These are phyloP conservation scores for Euphorbia corollata DNA, from an alignment of 441 rosid species.

Conservation along the genomic window DNA sequence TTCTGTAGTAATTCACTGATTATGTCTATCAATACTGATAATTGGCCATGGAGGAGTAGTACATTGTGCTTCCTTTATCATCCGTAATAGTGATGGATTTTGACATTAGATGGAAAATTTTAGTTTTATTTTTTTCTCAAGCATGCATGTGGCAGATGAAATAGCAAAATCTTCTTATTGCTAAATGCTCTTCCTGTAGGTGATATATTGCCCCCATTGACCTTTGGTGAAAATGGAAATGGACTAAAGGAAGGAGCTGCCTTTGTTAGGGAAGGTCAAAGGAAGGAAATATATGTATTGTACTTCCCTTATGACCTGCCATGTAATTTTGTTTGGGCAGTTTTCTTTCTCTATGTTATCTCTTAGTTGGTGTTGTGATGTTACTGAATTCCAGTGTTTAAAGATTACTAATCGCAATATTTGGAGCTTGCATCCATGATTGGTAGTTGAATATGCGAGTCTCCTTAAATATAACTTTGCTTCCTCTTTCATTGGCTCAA, in stretches of 20 bases:
- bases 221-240: slow-evolving; percentile 19
- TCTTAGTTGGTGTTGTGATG: slow-evolving; percentile 2
- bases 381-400: slow-evolving; percentile 1
- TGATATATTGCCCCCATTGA: slow-evolving; percentile 19
- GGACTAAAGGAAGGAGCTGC: slow-evolving; percentile 17
- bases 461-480: slow-evolving; percentile 16
- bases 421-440: background rate
- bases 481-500: slow-evolving; percentile 12
- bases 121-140: slow-evolving; percentile 12
- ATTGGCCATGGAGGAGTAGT: slow-evolving; percentile 19
- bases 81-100: slow-evolving; percentile 9
- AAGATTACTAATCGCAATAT: slow-evolving; percentile 3
- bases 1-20: slow-evolving; percentile 18
- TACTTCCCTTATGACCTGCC: slow-evolving; percentile 6
- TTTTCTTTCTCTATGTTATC: background rate
- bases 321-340: background rate
- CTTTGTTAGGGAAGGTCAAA: slow-evolving; percentile 10
- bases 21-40: slow-evolving; percentile 20
- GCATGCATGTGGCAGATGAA: slow-evolving; percentile 15
- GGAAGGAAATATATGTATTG: slow-evolving; percentile 10
- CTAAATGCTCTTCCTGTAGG: background rate
- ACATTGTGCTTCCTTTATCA: slow-evolving; percentile 14
- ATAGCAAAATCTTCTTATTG: slow-evolving; percentile 9
- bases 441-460: slow-evolving; percentile 8
- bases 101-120: slow-evolving; percentile 14